A percentile compares a stretch with the other conserved stretches of the same genome.
phyloP scores from a whole-genome alignment of 108 stramenopile genomes.

The Skeletonema tropicum region DNA sequence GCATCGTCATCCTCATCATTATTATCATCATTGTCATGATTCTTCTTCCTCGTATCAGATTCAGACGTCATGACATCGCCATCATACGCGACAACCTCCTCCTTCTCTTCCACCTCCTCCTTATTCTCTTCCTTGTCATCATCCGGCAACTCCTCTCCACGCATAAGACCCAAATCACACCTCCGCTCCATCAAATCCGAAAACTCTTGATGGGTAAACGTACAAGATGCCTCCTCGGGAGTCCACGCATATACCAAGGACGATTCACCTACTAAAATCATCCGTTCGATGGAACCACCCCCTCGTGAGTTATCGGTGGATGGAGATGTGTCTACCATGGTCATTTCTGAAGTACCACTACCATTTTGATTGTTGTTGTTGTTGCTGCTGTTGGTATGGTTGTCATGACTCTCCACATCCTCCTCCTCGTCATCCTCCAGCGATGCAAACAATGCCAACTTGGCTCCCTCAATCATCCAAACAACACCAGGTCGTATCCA shows the following conservation, averaged over 20 bases:
- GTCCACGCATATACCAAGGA: conserved; percentile 48
- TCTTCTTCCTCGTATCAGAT: neutral
- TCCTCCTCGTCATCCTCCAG: conserved; percentile 14
- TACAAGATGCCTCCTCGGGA: conserved; percentile 38
- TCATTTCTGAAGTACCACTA: neutral
- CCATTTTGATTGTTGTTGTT: neutral
- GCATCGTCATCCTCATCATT: neutral
- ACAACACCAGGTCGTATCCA: conserved; percentile 63
- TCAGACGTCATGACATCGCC: neutral
- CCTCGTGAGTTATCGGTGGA: conserved; percentile 29
- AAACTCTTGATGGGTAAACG: conserved; percentile 32
- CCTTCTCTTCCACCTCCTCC: neutral
- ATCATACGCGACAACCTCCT: neutral
- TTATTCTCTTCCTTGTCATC: neutral
- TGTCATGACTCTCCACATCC: conserved; percentile 13
- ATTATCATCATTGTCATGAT: neutral
- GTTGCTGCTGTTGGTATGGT: conserved; percentile 8
- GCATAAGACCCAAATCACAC: conserved; percentile 9
- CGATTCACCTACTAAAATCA: conserved; percentile 46
- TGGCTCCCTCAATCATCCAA: conserved; percentile 58
- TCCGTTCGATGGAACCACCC: conserved; percentile 36
- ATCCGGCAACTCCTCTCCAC: neutral
- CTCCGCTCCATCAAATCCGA: conserved; percentile 31
- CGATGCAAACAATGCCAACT: conserved; percentile 45
- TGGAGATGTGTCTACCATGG: conserved; percentile 19